Conservation (phyloP, 257 asterid genomes). For the Hygrophila difformis region DNA sequence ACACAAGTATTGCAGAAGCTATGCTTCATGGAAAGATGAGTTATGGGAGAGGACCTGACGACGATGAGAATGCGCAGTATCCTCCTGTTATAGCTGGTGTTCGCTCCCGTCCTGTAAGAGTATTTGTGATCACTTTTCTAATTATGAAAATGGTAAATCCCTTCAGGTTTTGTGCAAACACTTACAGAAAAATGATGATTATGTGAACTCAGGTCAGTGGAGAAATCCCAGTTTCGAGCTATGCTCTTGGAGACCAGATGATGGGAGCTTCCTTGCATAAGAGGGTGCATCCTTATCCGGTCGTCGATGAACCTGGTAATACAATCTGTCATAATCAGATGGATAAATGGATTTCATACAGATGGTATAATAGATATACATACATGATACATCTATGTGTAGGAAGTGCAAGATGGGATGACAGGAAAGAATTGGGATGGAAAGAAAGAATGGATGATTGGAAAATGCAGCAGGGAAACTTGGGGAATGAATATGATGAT, state of each 20-base stretch:
- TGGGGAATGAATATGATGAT: conserved; percentile 60
- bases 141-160: too few relatives aligned
- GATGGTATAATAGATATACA: too few relatives aligned
- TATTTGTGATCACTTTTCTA: too few relatives aligned
- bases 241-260: conserved; percentile 70
- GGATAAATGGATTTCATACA: too few relatives aligned
- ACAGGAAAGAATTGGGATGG: conserved; percentile 73
- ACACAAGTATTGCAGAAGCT: conserved; percentile 65
- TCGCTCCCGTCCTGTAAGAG: conserved; percentile 63
- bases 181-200: background rate
- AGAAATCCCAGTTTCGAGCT: conserved; percentile 53
- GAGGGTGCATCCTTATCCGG: conserved; percentile 78
- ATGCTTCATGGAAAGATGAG: conserved; percentile 98
- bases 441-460: conserved; percentile 94
- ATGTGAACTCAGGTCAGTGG: conserved; percentile 59
- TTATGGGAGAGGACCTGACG: conserved; percentile 90
- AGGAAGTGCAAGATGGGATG: conserved; percentile 91
- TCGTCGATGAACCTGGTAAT: conserved; percentile 57
- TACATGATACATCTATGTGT: conserved; percentile 6
- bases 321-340: background rate
- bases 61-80: conserved; percentile 58
- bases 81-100: conserved; percentile 79
- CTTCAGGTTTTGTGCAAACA: too few relatives aligned
- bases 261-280: conserved; percentile 62
- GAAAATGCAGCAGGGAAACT: conserved; percentile 83